Conservation (phyloP, 2,329 filamentous ascomycete species). For the Colletotrichum chrysophilum region DNA sequence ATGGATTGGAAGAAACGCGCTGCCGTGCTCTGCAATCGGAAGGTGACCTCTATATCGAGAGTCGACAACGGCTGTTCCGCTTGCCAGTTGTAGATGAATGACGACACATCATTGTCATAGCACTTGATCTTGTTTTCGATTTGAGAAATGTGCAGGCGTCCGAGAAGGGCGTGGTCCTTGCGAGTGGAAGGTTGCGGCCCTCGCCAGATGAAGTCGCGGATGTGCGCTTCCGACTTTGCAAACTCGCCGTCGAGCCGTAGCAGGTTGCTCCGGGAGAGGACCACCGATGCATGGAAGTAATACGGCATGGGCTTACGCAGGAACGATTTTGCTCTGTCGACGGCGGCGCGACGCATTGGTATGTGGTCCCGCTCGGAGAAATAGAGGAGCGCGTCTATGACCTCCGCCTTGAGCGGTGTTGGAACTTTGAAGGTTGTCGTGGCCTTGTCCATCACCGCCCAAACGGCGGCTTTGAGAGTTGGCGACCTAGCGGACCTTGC, state of each 20-base stretch:
- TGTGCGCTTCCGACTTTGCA: conserved; percentile 27
- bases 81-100: conserved; percentile 35
- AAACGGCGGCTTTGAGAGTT: conserved; percentile 28
- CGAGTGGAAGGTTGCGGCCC: conserved; percentile 21
- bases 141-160: conserved; percentile 37
- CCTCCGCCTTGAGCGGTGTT: conserved; percentile 17
- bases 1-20: conserved; percentile 37
- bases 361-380: conserved; percentile 36
- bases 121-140: conserved; percentile 38
- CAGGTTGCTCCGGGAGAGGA: conserved; percentile 36
- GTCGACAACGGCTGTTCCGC: conserved; percentile 31
- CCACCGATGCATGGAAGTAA: conserved; percentile 34
- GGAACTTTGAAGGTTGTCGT: conserved; percentile 19
- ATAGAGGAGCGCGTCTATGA: conserved; percentile 33
- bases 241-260: conserved; percentile 30
- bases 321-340: conserved; percentile 28
- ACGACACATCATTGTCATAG: conserved; percentile 32
- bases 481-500: conserved; percentile 22
- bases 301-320: conserved; percentile 33
- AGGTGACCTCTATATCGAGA: conserved; percentile 37
- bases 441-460: conserved; percentile 28
- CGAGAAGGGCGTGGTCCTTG: conserved; percentile 32
- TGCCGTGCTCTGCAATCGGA: conserved; percentile 34
- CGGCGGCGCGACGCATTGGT: conserved; percentile 25
- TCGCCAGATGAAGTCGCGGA: conserved; percentile 28